Evolutionary conservation across 441 rosid species (phyloP), one percentile per base, ranked within the genome.

Genomic region (Populus hybrid): DNA sequence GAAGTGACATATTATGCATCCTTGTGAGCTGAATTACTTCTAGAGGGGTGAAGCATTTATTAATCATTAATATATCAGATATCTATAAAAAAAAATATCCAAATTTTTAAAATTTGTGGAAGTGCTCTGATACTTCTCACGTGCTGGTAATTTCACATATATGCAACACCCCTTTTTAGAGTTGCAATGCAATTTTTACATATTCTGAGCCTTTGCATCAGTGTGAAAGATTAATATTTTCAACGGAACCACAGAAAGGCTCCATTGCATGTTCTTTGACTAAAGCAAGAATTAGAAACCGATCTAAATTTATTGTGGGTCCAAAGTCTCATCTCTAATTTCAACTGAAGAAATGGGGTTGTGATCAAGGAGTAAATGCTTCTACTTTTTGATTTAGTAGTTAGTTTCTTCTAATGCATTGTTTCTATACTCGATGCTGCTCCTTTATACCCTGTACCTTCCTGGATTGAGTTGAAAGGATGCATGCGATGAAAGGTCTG

Each of bases 401-500:
- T 34, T 32, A 20, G 71, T 38, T 68, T 68, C 23, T 68, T 9
- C 10, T 67, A 2, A 67, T 67, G 20, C 21, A 18, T 35, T 68
- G 24, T 34, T 68, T 68, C 26, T n/a, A 5, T 8, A 34, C 71
- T 23, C 2, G 7, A 68, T 68, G 6, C 42, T 11, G 23, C 21
- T 23, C 46, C 46, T 68, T n/a, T 67, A 16, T 34, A 16, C n/a
- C 20, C 2, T 3, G 12, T n/a, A 24, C 28, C 30, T 69, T 69
- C 72, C 16, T 69, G 28, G 50, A 69, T 21, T 6, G n/a, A 53
- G 72, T 69, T 32, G 71, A 68, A 38, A 68, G n/a, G 46, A 68
- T 68, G 71, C 71, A 68, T 34, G 40, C 12, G 1, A 20, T 34
- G 42, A 34, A 5, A 6, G 0, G 11, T 18, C n/a, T 68, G n/a